Conservation (phyloP, 768 basidiomycete species). For the Termitomyces sp. region DNA sequence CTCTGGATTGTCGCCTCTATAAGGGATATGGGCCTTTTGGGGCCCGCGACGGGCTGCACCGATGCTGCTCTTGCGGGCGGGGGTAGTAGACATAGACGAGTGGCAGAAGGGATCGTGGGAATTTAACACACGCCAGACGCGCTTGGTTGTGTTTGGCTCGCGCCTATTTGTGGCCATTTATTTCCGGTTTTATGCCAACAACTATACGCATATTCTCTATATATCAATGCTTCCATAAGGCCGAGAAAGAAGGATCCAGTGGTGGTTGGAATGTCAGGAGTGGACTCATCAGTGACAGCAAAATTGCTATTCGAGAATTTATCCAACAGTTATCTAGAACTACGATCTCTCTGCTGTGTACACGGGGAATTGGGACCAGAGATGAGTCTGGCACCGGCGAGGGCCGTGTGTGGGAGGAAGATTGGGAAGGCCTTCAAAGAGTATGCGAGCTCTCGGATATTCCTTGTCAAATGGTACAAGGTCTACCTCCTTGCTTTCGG, state of each 20-base stretch:
- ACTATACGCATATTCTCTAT: conserved; percentile 8
- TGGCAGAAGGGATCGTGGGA: neutral
- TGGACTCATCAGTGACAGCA: conserved; percentile 91
- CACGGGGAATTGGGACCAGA: conserved; percentile 95
- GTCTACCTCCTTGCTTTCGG: neutral
- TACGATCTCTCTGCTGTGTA: conserved; percentile 84
- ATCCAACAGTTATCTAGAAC: conserved; percentile 38
- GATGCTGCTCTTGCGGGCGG: conserved; percentile 6
- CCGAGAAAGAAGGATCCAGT: conserved; percentile 54
- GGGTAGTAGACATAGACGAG: neutral
- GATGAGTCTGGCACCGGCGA: conserved; percentile 73
- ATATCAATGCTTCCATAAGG: conserved; percentile 1
- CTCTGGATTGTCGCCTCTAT: conserved; percentile 69
- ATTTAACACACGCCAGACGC: conserved; percentile 8
- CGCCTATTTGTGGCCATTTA: neutral
- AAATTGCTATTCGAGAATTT: conserved; percentile 38
- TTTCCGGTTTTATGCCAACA: conserved; percentile 8
- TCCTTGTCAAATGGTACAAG: conserved; percentile 64
- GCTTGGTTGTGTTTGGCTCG: conserved; percentile 16
- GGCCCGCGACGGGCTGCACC: conserved; percentile 26
- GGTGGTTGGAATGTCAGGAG: conserved; percentile 89
- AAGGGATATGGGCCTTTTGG: conserved; percentile 68
- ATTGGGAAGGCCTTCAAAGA: conserved; percentile 85
- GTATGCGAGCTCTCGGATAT: conserved; percentile 73
- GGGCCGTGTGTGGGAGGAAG: conserved; percentile 95